phyloP scores from a whole-genome alignment of 2,329 filamentous ascomycete species.

The Hypocrella siamensis region DNA sequence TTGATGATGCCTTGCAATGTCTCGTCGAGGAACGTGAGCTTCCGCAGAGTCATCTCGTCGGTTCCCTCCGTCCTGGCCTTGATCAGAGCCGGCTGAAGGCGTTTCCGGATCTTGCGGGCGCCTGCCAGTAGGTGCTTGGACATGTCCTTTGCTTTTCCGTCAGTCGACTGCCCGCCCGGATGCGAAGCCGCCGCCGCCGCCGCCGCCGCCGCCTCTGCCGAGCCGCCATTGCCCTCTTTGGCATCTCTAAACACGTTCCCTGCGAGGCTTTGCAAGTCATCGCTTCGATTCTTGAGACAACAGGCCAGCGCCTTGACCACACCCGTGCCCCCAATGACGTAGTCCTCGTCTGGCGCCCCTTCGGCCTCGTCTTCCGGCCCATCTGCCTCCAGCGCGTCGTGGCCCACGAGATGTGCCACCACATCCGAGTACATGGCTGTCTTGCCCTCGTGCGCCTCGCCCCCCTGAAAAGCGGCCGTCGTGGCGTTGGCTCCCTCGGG shows the following conservation, averaged over 20 bases:
- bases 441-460: slow-evolving; percentile 12
- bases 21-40: slow-evolving; percentile 72
- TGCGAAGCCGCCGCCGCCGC: not conserved
- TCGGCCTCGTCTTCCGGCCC: slow-evolving; percentile 44
- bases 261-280: slow-evolving; percentile 41
- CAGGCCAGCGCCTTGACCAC: slow-evolving; percentile 89
- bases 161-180: slow-evolving; percentile 10
- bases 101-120: slow-evolving; percentile 72
- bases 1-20: slow-evolving; percentile 85
- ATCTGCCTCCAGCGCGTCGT: slow-evolving; percentile 35
- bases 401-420: slow-evolving; percentile 72
- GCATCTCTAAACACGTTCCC: slow-evolving; percentile 36
- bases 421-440: slow-evolving; percentile 52
- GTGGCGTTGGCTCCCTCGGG: slow-evolving; percentile 32
- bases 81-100: slow-evolving; percentile 69
- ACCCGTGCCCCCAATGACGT: slow-evolving; percentile 88
- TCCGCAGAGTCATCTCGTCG: slow-evolving; percentile 66
- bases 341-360: slow-evolving; percentile 74
- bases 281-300: slow-evolving; percentile 63
- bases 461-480: slow-evolving; percentile 19
- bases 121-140: slow-evolving; percentile 78
- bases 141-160: slow-evolving; percentile 70
- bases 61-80: slow-evolving; percentile 53
- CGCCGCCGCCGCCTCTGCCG: slow-evolving; percentile 14
- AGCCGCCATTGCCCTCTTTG: slow-evolving; percentile 32